phyloP scores from a whole-genome alignment of 2,329 filamentous ascomycete genomes.

The Xylariaceae sp. region DNA sequence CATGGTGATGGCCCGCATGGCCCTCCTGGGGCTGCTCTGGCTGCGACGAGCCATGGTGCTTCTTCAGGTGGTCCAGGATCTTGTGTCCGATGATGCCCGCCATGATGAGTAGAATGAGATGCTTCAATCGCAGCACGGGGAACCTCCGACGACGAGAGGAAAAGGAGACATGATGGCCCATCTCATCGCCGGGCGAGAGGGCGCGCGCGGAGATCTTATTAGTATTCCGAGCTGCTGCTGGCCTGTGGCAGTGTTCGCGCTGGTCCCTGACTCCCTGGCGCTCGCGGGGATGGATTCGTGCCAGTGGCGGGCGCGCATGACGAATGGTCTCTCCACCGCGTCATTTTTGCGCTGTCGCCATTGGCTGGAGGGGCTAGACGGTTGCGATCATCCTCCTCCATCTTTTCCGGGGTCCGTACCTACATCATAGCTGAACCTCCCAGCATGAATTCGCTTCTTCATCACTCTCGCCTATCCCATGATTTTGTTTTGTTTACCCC shows the following conservation, averaged over 20 bases:
- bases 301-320: constrained; percentile 3
- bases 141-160: constrained; percentile 1
- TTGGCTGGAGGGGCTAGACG: neutral
- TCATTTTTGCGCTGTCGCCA: neutral
- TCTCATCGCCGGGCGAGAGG: constrained; percentile 5
- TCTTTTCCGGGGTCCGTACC: neutral
- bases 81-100: constrained; percentile 18
- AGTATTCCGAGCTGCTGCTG: too few relatives aligned
- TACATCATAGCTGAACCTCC: too few relatives aligned
- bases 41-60: constrained; percentile 1
- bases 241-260: too few relatives aligned
- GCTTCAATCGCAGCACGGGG: constrained; percentile 2
- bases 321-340: constrained; percentile 9
- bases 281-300: too few relatives aligned
- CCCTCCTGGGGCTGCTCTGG: too few relatives aligned
- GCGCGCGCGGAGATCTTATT: too few relatives aligned
- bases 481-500: neutral
- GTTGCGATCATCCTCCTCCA: neutral
- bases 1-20: neutral
- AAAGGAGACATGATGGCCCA: constrained; percentile 11
- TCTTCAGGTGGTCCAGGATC: constrained; percentile 11
- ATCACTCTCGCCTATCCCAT: neutral
- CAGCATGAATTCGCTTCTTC: neutral
- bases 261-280: too few relatives aligned
- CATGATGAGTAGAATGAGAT: constrained; percentile 13